These are phyloP conservation scores for Pichia sp. DNA, from an alignment of 1,139 yeast genomes.

Conservation along the genomic window DNA sequence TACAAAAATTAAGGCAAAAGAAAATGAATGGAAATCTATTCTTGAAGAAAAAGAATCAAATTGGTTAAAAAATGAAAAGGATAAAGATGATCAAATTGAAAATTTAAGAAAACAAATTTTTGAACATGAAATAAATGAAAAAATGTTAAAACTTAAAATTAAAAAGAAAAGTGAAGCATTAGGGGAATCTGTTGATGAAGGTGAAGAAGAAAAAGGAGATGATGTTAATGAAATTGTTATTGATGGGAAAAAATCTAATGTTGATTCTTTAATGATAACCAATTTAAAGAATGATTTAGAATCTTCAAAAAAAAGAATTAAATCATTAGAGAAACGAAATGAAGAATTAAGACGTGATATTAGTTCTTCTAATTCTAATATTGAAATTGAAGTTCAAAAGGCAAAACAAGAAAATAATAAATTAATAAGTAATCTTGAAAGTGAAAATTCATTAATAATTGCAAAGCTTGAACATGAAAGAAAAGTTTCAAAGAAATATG, in stretches of 20 bases:
- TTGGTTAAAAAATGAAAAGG: slow-evolving; percentile 49
- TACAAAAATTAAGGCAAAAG: slow-evolving; percentile 42
- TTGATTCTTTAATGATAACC: slow-evolving; percentile 44
- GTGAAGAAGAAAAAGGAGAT: slow-evolving; percentile 6
- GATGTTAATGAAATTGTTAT: not conserved
- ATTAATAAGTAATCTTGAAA: slow-evolving; percentile 51
- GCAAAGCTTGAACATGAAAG: slow-evolving; percentile 57
- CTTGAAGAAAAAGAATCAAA: slow-evolving; percentile 59
- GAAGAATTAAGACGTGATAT: slow-evolving; percentile 65
- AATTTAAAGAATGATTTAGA: slow-evolving; percentile 71
- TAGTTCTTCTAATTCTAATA: slow-evolving; percentile 44
- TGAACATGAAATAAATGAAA: slow-evolving; percentile 50
- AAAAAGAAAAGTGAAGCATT: slow-evolving; percentile 46
- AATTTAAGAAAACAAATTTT: slow-evolving; percentile 45
- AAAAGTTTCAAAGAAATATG: slow-evolving; percentile 31
- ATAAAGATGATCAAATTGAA: slow-evolving; percentile 38
- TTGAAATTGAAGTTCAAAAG: slow-evolving; percentile 34
- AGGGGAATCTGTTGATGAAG: slow-evolving; percentile 44
- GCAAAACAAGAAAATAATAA: slow-evolving; percentile 30
- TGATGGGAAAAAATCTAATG: slow-evolving; percentile 8
- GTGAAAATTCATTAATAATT: slow-evolving; percentile 57
- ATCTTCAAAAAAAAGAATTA: slow-evolving; percentile 56
- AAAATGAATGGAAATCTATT: slow-evolving; percentile 52
- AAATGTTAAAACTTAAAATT: slow-evolving; percentile 47
- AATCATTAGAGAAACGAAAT: slow-evolving; percentile 72